Percentiles rank a stretch among this genome's conserved stretches.
These are phyloP conservation scores for Globisporangium irregulare DNA, from an alignment of 352 stramenopile genomes.

Conservation along the genomic window DNA sequence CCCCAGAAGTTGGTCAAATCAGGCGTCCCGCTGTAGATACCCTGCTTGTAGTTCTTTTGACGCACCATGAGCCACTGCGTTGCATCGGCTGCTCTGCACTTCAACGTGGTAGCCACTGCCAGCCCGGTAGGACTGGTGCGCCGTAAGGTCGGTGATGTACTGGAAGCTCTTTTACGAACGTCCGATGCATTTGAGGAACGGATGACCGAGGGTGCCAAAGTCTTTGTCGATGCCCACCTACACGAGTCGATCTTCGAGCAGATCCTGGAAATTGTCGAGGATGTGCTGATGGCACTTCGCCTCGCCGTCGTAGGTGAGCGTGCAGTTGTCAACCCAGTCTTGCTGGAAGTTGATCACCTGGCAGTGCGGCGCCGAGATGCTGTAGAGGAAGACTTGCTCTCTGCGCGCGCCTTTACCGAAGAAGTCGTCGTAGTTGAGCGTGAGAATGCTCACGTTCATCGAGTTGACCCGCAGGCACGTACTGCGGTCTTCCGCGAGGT, in stretches of 20 bases:
- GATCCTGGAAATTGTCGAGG: slow-evolving; percentile 38
- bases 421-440: slow-evolving; percentile 40
- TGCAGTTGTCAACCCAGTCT: slow-evolving; percentile 34
- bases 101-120: slow-evolving; percentile 42
- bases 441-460: slow-evolving; percentile 32
- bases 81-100: slow-evolving; percentile 49
- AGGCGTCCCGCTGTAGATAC: slow-evolving; percentile 23
- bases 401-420: slow-evolving; percentile 32
- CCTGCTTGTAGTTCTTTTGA: slow-evolving; percentile 5
- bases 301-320: slow-evolving; percentile 19
- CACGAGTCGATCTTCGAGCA: slow-evolving; percentile 32
- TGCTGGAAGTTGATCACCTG: slow-evolving; percentile 34
- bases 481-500: slow-evolving; percentile 36
- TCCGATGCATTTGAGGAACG: slow-evolving; percentile 46
- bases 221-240: slow-evolving; percentile 35
- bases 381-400: slow-evolving; percentile 34
- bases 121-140: slow-evolving; percentile 51
- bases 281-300: slow-evolving; percentile 43
- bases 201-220: slow-evolving; percentile 33
- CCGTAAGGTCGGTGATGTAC: slow-evolving; percentile 55
- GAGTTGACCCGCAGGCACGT: slow-evolving; percentile 41
- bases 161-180: slow-evolving; percentile 32
- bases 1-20: slow-evolving; percentile 25
- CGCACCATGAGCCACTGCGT: slow-evolving; percentile 34
- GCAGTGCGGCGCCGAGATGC: slow-evolving; percentile 40